Conservation (phyloP, 2,329 filamentous ascomycete genomes). For the Peltaster fructicola region DNA sequence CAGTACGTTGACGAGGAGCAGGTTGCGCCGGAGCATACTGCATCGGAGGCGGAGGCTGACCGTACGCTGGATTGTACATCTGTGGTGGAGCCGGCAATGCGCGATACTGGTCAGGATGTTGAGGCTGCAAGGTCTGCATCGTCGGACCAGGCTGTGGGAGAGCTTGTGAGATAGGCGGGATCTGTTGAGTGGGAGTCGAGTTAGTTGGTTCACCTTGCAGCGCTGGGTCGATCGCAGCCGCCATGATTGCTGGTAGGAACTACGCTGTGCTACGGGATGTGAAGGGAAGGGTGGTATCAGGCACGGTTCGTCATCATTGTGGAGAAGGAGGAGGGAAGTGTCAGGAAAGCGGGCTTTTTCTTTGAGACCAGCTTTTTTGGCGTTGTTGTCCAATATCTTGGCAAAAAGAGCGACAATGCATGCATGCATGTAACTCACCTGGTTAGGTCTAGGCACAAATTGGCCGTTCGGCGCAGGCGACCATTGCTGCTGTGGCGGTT, state of each 20-base stretch:
- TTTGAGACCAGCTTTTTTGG: too few species aligned
- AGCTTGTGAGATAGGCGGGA: conserved; percentile 18
- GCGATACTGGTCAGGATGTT: conserved; percentile 28
- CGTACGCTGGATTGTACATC: conserved; percentile 26
- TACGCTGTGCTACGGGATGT: conserved; percentile 1
- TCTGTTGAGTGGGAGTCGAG: conserved; percentile 14
- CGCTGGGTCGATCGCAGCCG: conserved; percentile 15
- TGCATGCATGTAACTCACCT: conserved; percentile 14
- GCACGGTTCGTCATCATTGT: conserved; percentile 1
- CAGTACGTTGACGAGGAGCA: conserved; percentile 41
- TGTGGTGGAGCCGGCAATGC: conserved; percentile 27
- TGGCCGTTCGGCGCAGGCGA: conserved; percentile 19
- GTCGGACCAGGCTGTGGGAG: conserved; percentile 19
- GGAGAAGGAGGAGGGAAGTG: conserved; percentile 5
- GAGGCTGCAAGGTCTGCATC: conserved; percentile 29
- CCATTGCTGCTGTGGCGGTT: conserved; percentile 8
- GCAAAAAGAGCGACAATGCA: conserved; percentile 3
- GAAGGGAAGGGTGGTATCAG: conserved; percentile 1
- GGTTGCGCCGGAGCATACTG: conserved; percentile 27
- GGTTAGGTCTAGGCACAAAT: conserved; percentile 15
- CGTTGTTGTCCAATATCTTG: too few species aligned
- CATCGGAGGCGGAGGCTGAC: conserved; percentile 25
- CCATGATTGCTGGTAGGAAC: conserved; percentile 8
- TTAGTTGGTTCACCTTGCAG: conserved; percentile 11
- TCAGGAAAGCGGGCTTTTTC: too few species aligned